phyloP scores from a whole-genome alignment of 2,329 filamentous ascomycete genomes.

The Thielaviopsis populi region DNA sequence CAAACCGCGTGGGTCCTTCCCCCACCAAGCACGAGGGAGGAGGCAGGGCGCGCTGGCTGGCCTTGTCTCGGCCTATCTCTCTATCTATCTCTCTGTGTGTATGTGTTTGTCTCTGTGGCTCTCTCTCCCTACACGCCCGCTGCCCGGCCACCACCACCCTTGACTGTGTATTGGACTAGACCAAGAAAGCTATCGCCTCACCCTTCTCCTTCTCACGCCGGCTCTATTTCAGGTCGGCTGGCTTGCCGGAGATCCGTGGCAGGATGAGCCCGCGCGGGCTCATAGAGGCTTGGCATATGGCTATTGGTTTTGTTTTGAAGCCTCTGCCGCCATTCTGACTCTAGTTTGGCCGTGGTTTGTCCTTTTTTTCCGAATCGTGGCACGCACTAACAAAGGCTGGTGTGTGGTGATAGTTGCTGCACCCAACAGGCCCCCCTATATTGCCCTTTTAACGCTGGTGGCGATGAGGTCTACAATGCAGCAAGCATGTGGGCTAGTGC shows the following conservation, averaged over 20 bases:
- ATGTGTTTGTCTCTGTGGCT: not conserved
- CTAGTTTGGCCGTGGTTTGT: not conserved
- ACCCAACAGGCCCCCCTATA: not conserved
- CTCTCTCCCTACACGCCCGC: not conserved
- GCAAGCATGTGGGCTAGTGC: not conserved
- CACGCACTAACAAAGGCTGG: not conserved
- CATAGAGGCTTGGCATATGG: not conserved
- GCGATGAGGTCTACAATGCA: not conserved
- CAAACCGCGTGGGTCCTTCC: too few relatives aligned
- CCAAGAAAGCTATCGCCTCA: not conserved
- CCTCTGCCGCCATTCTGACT: not conserved
- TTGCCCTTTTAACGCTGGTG: not conserved
- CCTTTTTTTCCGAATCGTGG: not conserved
- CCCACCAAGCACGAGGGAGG: not conserved
- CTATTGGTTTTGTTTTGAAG: not conserved
- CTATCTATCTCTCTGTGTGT: not conserved
- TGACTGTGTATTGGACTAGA: too few relatives aligned
- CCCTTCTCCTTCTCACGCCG: not conserved
- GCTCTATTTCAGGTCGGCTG: not conserved
- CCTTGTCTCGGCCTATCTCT: not conserved
- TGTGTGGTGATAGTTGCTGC: not conserved
- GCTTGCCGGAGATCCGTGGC: not conserved
- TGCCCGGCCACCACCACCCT: too few relatives aligned
- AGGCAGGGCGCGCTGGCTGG: too few relatives aligned
- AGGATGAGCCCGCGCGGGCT: constrained; percentile 2